Base-by-base conservation (phyloP, 1,284 basidiomycete species). In the Cryptococcus maquisensis region DNA sequence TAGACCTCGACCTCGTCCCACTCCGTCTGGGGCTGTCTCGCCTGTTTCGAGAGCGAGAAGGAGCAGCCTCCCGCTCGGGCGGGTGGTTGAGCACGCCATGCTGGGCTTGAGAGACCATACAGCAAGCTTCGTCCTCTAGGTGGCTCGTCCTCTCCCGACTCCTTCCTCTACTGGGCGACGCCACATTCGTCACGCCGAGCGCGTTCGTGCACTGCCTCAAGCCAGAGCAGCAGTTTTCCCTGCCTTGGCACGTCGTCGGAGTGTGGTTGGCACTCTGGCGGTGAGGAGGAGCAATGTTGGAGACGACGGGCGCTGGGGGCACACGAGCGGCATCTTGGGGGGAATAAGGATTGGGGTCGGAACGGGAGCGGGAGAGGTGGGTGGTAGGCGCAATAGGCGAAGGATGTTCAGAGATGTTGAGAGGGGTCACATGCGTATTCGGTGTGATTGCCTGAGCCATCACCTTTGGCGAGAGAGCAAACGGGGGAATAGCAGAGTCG, bases 311-410 rank as follows among this genome's bases (percentile, higher is more conserved):
- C 2, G 32, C 48, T 24, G 57, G 56, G 13, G 54, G 52, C 10
- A 57, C 51, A 10, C 24, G 24, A 10, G 18, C 47, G 18, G 26
- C 28, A 6, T 26, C 12, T 15, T 58, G 55, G 15, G 61, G 59
- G 4, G 58, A 45, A n/a, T 62, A 61, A 4, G 55, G 61, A 26
- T 64, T 60, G 35, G 72, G 71, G 56, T 74, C 72, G 10, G 71
- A 73, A 21, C 72, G 68, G 8, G 70, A 69, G 18, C 71, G 65
- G 15, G 69, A 69, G 0, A 74, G 64, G 7, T 66, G 56, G 4
- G 67, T 68, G 3, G 52, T 57, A 26, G 62, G 35, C 50, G 42
- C 59, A 52, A 28, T 52, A 54, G 45, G 54, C 49, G 24, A 50
- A 52, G 44, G 53, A 46, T 21, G 49, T 48, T 28, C 45, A 15